phyloP scores from a whole-genome alignment of 129 eudicot species.

The Flaveria trinervia region DNA sequence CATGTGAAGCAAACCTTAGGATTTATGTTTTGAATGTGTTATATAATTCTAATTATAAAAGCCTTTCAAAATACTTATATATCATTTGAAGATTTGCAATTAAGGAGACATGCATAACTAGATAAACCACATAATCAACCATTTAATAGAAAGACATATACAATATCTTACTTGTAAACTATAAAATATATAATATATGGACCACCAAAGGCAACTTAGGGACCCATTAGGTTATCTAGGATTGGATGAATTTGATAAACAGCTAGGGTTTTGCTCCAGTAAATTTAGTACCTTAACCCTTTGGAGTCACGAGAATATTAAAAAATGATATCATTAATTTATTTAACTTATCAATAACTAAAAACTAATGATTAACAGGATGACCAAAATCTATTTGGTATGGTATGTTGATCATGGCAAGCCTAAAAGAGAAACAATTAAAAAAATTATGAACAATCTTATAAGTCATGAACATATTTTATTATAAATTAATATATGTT shows the following conservation, averaged over 20 bases:
- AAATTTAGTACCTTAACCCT: background rate
- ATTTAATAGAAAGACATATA: background rate
- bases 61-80: too few relatives aligned
- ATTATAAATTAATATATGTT: background rate
- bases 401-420: background rate
- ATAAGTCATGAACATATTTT: background rate
- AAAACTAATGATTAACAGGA: background rate
- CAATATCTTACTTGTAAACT: background rate
- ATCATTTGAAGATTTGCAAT: too few relatives aligned
- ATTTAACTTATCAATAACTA: background rate
- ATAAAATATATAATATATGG: background rate
- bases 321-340: background rate
- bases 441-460: background rate
- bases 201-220: background rate
- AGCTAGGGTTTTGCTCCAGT: background rate
- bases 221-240: conserved; percentile 7
- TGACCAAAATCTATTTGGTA: background rate
- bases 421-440: background rate
- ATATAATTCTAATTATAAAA: too few relatives aligned
- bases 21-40: too few relatives aligned
- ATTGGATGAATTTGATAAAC: background rate
- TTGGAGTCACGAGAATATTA: background rate
- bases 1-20: too few relatives aligned
- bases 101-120: background rate
- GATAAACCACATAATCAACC: background rate